Base-by-base conservation (phyloP, 2,329 filamentous ascomycete species). In the Elsinoe ampelina region DNA sequence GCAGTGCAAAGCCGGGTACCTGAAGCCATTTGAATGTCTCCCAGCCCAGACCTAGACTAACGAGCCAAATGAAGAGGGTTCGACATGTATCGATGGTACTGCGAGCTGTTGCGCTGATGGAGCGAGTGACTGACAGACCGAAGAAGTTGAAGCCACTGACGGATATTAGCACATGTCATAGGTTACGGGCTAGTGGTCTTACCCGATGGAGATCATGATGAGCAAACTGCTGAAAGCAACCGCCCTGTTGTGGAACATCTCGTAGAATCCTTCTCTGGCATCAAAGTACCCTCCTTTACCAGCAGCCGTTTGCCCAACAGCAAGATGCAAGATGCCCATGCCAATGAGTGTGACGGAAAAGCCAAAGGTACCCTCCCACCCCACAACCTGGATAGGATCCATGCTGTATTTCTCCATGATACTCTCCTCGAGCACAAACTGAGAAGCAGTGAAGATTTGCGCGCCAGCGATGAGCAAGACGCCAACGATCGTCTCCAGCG, bases 131-230 rank as follows among this genome's bases (percentile, higher is more conserved):
- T 0, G 88, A 93, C 8, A 98, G 81, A 6, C 93, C 93, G 71
- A 98, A 98, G 77, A 95, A 98, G 75, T 98, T 98, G 81, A 97
- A 98, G 55, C 92, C 91, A 61, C 89, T 95, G 61, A 32, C 10
- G 43, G 5, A 2, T 36, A 57, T 65, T 38, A 63, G 61, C n/a
- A 56, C 19, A 34, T 51, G 5, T 41, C 30, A 5, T 17, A 26
- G n/a, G 6, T 34, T 17, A 15, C 15, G 26, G 52, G 17, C 47
- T 50, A 55, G 51, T 32, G 52, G 20, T 76, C 82, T 68, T 81
- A 95, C 87, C 92, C 92, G 65, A 98, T 98, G 66, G 89, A 95
- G 63, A 98, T 80, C 93, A 98, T 98, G 69, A 97, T 97, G 58
- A 95, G 71, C 6, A 97, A 56, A 62, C 89, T 95, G 19, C 88